phyloP scores from a whole-genome alignment of 495 filamentous ascomycete genomes.

The Penicillium taxi region DNA sequence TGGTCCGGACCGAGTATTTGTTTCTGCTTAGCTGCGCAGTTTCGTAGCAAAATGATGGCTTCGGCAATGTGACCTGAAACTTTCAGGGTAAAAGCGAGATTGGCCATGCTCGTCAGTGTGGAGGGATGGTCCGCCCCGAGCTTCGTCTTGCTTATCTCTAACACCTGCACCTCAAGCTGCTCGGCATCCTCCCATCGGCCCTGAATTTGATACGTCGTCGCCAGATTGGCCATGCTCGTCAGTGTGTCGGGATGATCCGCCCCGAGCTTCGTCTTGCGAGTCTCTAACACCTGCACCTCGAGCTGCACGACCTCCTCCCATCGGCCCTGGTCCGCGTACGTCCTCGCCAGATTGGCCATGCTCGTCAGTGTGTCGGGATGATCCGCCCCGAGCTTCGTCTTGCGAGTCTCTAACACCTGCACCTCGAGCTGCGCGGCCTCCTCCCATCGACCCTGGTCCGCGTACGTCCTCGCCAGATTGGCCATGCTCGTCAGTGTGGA shows the following conservation, averaged over 20 bases:
- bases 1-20: not conserved
- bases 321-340: not conserved
- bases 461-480: too few relatives aligned
- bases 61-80: not conserved
- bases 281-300: not conserved
- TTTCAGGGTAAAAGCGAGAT: conserved; percentile 14
- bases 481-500: not conserved
- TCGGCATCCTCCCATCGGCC: not conserved
- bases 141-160: conserved; percentile 7
- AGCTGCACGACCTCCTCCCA: not conserved
- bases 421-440: not conserved
- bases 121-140: conserved; percentile 28
- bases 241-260: not conserved
- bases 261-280: not conserved
- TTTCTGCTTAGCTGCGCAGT: not conserved
- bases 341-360: not conserved
- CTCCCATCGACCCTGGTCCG: not conserved
- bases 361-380: not conserved
- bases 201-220: not conserved
- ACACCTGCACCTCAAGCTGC: conserved; percentile 1
- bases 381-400: not conserved
- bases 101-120: conserved; percentile 25
- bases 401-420: not conserved
- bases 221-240: not conserved
- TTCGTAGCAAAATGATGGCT: not conserved